A percentile compares a stretch with the other conserved stretches of the same genome.
Conservation (phyloP, 2,329 filamentous ascomycete species). For the Diplocarpon rosae region DNA sequence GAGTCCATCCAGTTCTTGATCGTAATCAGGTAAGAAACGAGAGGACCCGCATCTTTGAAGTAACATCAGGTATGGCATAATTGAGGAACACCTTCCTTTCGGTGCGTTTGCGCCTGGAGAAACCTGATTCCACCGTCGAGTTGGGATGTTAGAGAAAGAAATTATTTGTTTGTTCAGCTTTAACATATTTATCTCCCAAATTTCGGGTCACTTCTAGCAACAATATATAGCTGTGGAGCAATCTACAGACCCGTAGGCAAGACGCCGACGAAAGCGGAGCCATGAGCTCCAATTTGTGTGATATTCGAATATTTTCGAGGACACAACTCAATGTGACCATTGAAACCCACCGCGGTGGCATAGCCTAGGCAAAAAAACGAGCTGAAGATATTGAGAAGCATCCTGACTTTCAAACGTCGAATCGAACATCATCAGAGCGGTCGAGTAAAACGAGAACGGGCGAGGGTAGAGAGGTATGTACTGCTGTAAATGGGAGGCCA, state of each 20-base stretch:
- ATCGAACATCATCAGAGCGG: background rate
- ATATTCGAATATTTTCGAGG: slow-evolving; percentile 61
- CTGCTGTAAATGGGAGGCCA: too few relatives aligned
- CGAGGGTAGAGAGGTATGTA: background rate
- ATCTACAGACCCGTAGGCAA: slow-evolving; percentile 12
- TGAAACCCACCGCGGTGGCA: slow-evolving; percentile 28
- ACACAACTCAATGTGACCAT: slow-evolving; percentile 70
- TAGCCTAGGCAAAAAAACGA: slow-evolving; percentile 2
- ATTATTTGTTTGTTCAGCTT: slow-evolving; percentile 38
- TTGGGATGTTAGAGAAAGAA: slow-evolving; percentile 45
- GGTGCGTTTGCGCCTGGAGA: slow-evolving; percentile 45
- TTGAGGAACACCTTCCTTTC: slow-evolving; percentile 9
- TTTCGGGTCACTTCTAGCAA: too few relatives aligned
- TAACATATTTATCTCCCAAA: too few relatives aligned
- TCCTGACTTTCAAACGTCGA: slow-evolving; percentile 1
- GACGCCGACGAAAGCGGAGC: slow-evolving; percentile 34
- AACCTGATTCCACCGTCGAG: slow-evolving; percentile 54
- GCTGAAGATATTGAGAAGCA: slow-evolving; percentile 7
- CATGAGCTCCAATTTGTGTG: slow-evolving; percentile 62
- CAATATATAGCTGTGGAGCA: too few relatives aligned
- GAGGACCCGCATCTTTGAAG: slow-evolving; percentile 45
- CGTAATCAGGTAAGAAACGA: slow-evolving; percentile 43
- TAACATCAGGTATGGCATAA: slow-evolving; percentile 50
- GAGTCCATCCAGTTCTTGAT: slow-evolving; percentile 49
- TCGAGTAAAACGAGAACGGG: background rate